Evolutionary conservation across 2,329 filamentous ascomycete genomes (phyloP).

Genomic region (Colletotrichum sp.): DNA sequence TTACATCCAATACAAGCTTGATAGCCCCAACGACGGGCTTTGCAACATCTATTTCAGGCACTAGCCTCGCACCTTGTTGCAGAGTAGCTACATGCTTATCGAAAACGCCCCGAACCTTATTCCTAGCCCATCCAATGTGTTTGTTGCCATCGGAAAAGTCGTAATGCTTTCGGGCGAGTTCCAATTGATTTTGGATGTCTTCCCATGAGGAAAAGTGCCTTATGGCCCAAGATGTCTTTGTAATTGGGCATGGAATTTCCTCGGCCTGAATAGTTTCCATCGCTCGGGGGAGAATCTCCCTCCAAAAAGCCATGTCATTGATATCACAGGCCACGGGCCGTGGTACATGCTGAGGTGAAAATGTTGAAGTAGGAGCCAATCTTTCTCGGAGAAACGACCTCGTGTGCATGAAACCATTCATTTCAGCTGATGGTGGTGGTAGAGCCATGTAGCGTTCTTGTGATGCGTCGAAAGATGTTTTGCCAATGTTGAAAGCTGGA

Average conservation of each 20-base stretch:
- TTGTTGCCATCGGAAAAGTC: neutral
- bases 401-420: too few relatives aligned
- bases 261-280: neutral
- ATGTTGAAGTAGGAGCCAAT: too few relatives aligned
- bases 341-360: too few relatives aligned
- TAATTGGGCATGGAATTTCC: accelerated
- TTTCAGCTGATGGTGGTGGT: too few relatives aligned
- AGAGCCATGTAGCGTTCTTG: too few relatives aligned
- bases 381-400: too few relatives aligned
- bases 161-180: neutral
- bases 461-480: too few relatives aligned
- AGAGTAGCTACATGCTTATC: neutral
- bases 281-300: accelerated
- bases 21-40: neutral
- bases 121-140: neutral
- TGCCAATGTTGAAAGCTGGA: too few relatives aligned
- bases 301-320: too few relatives aligned
- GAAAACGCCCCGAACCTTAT: neutral
- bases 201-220: neutral
- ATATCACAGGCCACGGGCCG: too few relatives aligned
- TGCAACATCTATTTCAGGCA: neutral
- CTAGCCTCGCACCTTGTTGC: neutral
- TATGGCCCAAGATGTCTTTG: accelerated
- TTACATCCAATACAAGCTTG: neutral
- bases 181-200: neutral